phyloP scores from a whole-genome alignment of 1,284 basidiomycete species.

The Ustilago sp. region DNA sequence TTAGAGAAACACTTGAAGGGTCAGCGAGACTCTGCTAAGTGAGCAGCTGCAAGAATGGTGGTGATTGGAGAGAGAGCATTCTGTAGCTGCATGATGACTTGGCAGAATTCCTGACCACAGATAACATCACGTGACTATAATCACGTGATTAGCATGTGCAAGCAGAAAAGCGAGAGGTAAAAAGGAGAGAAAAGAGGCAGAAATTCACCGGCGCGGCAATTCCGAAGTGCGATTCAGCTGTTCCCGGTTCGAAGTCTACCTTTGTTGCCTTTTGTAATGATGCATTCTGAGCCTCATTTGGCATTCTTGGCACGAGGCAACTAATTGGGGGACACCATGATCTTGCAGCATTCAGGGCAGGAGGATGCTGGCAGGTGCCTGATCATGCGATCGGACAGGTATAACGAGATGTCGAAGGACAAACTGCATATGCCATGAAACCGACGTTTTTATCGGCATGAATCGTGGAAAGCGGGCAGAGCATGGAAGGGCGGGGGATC shows the following conservation, averaged over 20 bases:
- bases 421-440: conserved; percentile 1
- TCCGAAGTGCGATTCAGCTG: not conserved
- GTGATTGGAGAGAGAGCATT: too few relatives aligned
- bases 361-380: not conserved
- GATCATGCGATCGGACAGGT: not conserved
- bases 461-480: not conserved
- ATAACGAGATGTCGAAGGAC: not conserved
- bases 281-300: not conserved
- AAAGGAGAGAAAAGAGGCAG: not conserved
- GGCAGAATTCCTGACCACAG: too few relatives aligned
- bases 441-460: not conserved
- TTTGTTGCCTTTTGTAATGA: not conserved
- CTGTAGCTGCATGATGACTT: too few relatives aligned
- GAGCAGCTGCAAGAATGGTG: too few relatives aligned
- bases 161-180: not conserved
- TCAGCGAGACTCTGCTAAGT: too few relatives aligned
- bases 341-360: not conserved
- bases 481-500: not conserved
- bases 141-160: too few relatives aligned
- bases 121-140: too few relatives aligned
- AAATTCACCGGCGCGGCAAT: conserved; percentile 4
- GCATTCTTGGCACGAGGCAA: not conserved
- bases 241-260: not conserved
- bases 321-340: not conserved
- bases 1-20: too few relatives aligned